Evolutionary conservation across 129 eudicot genomes (phyloP).

Genomic region (Chrysanthemum seticuspe): DNA sequence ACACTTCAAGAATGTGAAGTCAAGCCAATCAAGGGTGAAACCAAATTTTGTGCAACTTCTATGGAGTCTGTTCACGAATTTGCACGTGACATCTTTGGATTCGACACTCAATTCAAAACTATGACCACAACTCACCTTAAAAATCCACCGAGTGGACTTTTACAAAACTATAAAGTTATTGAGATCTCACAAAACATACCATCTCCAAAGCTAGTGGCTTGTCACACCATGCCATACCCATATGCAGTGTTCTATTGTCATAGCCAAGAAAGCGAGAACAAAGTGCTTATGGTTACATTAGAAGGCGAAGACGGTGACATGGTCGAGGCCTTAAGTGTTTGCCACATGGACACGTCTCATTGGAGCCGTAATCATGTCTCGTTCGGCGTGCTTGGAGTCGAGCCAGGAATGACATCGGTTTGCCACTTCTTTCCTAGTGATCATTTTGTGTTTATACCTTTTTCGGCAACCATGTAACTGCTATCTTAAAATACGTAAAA

Average conservation of each 20-base stretch:
- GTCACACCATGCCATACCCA: constrained; percentile 88
- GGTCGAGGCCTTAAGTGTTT: constrained; percentile 65
- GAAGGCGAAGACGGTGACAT: constrained; percentile 62
- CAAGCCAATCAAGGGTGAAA: constrained; percentile 63
- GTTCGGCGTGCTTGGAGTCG: constrained; percentile 58
- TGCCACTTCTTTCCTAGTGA: constrained; percentile 89
- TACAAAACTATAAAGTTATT: constrained; percentile 56
- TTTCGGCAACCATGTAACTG: constrained; percentile 19
- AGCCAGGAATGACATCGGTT: constrained; percentile 70
- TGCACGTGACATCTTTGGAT: constrained; percentile 41
- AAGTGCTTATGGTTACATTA: constrained; percentile 50
- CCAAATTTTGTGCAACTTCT: constrained; percentile 65
- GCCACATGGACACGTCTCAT: constrained; percentile 83
- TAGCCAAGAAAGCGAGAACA: constrained; percentile 57
- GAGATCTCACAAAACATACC: constrained; percentile 40
- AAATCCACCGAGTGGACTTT: constrained; percentile 25
- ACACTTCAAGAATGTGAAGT: constrained; percentile 65
- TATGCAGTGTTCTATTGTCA: constrained; percentile 76
- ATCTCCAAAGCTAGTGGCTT: constrained; percentile 65
- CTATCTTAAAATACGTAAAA: neutral
- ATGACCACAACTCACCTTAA: constrained; percentile 56
- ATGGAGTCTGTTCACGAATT: constrained; percentile 67
- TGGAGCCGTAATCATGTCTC: constrained; percentile 63
- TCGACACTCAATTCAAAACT: constrained; percentile 27
- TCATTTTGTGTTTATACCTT: constrained; percentile 52